Evolutionary conservation across 768 basidiomycete species (phyloP).

Genomic region (Naganishia vishniacii): DNA sequence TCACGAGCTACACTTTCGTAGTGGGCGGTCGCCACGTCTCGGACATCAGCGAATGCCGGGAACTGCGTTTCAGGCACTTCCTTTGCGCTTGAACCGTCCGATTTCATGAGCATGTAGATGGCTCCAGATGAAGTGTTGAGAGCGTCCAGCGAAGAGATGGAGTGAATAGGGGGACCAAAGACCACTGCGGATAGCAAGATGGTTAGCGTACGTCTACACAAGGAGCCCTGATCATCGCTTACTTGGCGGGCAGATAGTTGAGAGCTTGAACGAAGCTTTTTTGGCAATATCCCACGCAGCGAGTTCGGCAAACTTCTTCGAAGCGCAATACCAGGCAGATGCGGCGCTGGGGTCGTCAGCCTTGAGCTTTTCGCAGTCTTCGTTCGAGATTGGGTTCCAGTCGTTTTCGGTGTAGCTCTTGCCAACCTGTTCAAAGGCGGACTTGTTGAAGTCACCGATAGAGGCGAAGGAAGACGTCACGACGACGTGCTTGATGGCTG

Average conservation of each 20-base stretch:
- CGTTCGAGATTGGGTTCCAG: slow-evolving; percentile 35
- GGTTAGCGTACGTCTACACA: slow-evolving; percentile 21
- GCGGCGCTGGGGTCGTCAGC: slow-evolving; percentile 24
- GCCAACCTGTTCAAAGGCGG: slow-evolving; percentile 27
- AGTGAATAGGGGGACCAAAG: slow-evolving; percentile 34
- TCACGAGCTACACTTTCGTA: slow-evolving; percentile 27
- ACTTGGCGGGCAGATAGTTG: slow-evolving; percentile 34
- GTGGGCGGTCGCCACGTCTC: slow-evolving; percentile 33
- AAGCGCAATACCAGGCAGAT: slow-evolving; percentile 35
- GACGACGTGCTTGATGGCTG: slow-evolving; percentile 61
- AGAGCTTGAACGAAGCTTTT: slow-evolving; percentile 28
- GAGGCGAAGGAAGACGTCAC: slow-evolving; percentile 61
- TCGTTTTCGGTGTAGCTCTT: slow-evolving; percentile 39
- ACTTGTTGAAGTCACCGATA: slow-evolving; percentile 29
- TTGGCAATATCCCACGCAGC: slow-evolving; percentile 32
- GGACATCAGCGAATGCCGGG: slow-evolving; percentile 27
- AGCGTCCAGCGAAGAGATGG: slow-evolving; percentile 14
- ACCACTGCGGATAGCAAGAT: slow-evolving; percentile 19
- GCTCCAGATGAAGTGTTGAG: slow-evolving; percentile 20
- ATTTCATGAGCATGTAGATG: slow-evolving; percentile 24
- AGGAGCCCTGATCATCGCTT: background rate
- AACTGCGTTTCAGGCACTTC: slow-evolving; percentile 13
- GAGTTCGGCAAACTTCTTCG: slow-evolving; percentile 39
- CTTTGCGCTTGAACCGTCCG: slow-evolving; percentile 22
- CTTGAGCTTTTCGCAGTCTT: slow-evolving; percentile 32